Evolutionary conservation across 192 early-diverging fungal genomes (phyloP).

Genomic region (Backusella mclennaniae): DNA sequence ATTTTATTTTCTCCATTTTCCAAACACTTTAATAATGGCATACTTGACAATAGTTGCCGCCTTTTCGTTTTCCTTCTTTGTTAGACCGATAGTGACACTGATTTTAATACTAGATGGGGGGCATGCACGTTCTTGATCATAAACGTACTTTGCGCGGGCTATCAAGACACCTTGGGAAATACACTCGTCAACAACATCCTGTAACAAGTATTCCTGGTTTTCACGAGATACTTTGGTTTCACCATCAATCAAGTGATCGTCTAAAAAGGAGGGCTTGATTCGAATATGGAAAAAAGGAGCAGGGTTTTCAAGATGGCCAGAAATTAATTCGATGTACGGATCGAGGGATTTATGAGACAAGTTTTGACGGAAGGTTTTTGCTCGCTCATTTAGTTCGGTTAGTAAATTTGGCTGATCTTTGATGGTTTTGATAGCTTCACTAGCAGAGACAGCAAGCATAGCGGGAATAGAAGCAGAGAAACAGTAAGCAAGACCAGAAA

Average conservation of each 20-base stretch:
- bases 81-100: constrained; percentile 69
- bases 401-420: constrained; percentile 49
- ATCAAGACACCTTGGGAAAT: constrained; percentile 83
- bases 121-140: constrained; percentile 72
- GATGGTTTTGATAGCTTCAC: constrained; percentile 76
- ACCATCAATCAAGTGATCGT: constrained; percentile 2
- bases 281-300: constrained; percentile 79
- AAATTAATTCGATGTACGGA: constrained; percentile 18
- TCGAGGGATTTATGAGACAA: constrained; percentile 26
- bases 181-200: constrained; percentile 77
- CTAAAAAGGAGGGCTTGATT: constrained; percentile 45
- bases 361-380: constrained; percentile 51
- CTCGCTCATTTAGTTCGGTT: constrained; percentile 61
- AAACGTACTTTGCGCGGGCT: constrained; percentile 84
- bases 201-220: constrained; percentile 76
- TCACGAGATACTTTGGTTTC: constrained; percentile 43
- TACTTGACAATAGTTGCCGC: constrained; percentile 74
- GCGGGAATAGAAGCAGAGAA: constrained; percentile 96
- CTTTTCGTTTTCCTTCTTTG: constrained; percentile 84
- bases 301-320: constrained; percentile 11
- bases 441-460: constrained; percentile 86
- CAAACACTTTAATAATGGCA: constrained; percentile 59
- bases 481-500: constrained; percentile 87
- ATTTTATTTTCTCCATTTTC: constrained; percentile 34
- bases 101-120: constrained; percentile 85